Conservation (phyloP, 2,329 filamentous ascomycete genomes). For the Escovopsis sp. region DNA sequence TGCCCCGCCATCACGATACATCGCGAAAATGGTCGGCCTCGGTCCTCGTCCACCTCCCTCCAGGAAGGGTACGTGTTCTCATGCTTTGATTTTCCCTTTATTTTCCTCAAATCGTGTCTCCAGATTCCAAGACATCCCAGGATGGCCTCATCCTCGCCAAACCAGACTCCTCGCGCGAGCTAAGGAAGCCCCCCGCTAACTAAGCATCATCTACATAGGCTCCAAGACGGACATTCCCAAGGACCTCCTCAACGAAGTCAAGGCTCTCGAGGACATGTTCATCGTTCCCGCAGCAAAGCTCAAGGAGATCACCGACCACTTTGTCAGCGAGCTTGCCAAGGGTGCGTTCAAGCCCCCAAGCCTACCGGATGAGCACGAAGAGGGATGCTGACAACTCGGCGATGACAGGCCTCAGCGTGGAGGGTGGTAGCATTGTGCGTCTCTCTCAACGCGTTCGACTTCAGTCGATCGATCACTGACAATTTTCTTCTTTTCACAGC, state of each 20-base stretch:
- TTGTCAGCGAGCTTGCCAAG: constrained; percentile 75
- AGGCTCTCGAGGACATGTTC: constrained; percentile 71
- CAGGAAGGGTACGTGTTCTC: constrained; percentile 48
- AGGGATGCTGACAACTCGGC: not conserved
- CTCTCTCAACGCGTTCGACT: not conserved
- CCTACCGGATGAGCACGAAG: not conserved
- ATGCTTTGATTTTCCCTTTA: not conserved
- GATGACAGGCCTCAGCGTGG: constrained; percentile 55
- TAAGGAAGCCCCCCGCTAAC: constrained; percentile 7
- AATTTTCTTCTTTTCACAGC: constrained; percentile 32
- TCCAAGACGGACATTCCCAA: constrained; percentile 86
- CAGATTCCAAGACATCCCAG: not conserved
- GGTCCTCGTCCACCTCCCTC: constrained; percentile 35
- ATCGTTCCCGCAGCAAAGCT: constrained; percentile 64
- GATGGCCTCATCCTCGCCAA: too few relatives aligned
- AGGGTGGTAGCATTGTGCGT: constrained; percentile 86
- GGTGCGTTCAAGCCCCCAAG: constrained; percentile 30
- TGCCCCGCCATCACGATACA: not conserved
- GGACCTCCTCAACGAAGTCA: constrained; percentile 66
- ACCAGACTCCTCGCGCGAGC: not conserved
- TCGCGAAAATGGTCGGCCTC: constrained; percentile 33
- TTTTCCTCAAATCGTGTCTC: not conserved
- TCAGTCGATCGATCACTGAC: constrained; percentile 8
- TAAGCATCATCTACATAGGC: constrained; percentile 33
- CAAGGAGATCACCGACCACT: constrained; percentile 82